Conservation (phyloP, 1,139 yeast genomes). For the Meyerozyma sp. region DNA sequence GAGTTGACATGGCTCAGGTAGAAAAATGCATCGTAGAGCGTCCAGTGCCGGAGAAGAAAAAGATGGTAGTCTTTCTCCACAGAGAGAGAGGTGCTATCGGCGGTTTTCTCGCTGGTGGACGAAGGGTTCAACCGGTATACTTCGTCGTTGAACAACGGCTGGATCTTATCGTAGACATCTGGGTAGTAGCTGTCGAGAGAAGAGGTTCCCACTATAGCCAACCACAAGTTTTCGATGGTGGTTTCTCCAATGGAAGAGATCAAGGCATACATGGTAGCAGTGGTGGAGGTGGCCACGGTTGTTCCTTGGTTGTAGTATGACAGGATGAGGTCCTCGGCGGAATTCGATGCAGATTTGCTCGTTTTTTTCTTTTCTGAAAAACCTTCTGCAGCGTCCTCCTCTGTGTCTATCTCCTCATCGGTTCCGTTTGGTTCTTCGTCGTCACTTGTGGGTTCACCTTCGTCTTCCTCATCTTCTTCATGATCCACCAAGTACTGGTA, state of each 20-base stretch:
- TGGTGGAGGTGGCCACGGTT: constrained; percentile 65
- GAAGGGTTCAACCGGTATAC: constrained; percentile 60
- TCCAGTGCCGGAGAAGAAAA: constrained; percentile 88
- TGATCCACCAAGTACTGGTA: constrained; percentile 44
- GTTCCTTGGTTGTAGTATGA: constrained; percentile 81
- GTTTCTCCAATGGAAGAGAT: constrained; percentile 66
- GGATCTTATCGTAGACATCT: constrained; percentile 65
- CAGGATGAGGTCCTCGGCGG: constrained; percentile 62
- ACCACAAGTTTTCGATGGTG: constrained; percentile 67
- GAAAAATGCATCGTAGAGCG: constrained; percentile 83
- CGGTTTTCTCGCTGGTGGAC: constrained; percentile 34
- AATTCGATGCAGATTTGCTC: constrained; percentile 15
- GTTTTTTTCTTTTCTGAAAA: constrained; percentile 16
- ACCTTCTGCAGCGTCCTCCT: constrained; percentile 21
- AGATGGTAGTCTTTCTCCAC: constrained; percentile 83
- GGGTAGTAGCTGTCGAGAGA: constrained; percentile 75
- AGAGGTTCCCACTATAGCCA: constrained; percentile 83
- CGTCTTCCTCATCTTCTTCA: constrained; percentile 29
- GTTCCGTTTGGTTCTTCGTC: constrained; percentile 12
- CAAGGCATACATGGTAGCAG: constrained; percentile 76
- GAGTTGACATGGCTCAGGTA: constrained; percentile 90
- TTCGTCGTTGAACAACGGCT: constrained; percentile 77
- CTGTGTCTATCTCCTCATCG: constrained; percentile 20
- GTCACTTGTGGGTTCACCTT: constrained; percentile 11
- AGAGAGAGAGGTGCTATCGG: constrained; percentile 60